phyloP scores from a whole-genome alignment of 1,284 basidiomycete species.

The Tylopilus orsonianus region DNA sequence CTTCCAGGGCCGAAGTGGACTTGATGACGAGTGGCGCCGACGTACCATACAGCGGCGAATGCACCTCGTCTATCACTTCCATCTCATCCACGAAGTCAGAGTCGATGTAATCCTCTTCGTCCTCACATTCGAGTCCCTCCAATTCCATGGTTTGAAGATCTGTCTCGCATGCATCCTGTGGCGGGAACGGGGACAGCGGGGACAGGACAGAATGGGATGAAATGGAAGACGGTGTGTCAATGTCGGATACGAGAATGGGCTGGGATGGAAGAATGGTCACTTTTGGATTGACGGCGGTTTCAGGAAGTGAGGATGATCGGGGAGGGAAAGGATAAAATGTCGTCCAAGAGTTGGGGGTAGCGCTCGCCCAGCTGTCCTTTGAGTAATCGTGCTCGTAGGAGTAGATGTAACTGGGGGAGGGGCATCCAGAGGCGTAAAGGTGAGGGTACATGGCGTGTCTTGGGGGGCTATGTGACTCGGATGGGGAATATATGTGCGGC shows the following conservation, averaged over 20 bases:
- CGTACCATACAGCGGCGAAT: conserved; percentile 22
- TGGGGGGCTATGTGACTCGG: conserved; percentile 24
- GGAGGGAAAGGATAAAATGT: conserved; percentile 15
- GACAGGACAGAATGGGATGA: conserved; percentile 35
- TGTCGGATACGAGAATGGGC: conserved; percentile 23
- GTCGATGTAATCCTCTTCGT: conserved; percentile 34
- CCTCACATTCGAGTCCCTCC: conserved; percentile 34
- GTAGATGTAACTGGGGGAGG: conserved; percentile 25
- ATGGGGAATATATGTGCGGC: conserved; percentile 34
- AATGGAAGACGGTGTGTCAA: conserved; percentile 33
- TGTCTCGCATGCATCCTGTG: conserved; percentile 10
- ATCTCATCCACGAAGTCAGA: conserved; percentile 35
- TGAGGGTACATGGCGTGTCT: conserved; percentile 30
- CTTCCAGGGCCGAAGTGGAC: conserved; percentile 33
- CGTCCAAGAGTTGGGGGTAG: conserved; percentile 24
- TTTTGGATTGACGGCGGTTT: conserved; percentile 29
- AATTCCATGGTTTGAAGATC: conserved; percentile 27
- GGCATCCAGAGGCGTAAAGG: conserved; percentile 18
- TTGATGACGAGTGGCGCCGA: conserved; percentile 29
- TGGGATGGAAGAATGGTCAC: conserved; percentile 29
- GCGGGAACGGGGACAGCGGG: conserved; percentile 31
- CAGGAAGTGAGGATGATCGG: conserved; percentile 18
- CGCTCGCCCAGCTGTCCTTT: conserved; percentile 20
- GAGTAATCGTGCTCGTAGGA: conserved; percentile 24
- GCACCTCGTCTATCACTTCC: conserved; percentile 28